These are phyloP conservation scores for Chaetomiaceae sp. DNA, from an alignment of 2,329 filamentous ascomycete species.

Conservation along the genomic window DNA sequence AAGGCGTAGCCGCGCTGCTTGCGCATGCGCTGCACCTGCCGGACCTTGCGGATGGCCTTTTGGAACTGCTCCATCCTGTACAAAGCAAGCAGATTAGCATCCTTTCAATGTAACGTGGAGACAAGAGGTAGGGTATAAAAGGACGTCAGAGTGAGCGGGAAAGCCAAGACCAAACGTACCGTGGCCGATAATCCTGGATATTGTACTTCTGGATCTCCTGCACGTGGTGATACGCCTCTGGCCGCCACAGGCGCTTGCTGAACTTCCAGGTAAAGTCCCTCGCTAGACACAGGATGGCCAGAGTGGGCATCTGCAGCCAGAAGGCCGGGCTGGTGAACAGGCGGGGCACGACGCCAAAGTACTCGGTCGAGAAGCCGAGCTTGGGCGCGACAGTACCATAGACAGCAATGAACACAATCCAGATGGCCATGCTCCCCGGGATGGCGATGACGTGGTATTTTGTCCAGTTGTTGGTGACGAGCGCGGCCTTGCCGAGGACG, in stretches of 20 bases:
- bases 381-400: constrained; percentile 84
- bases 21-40: constrained; percentile 97
- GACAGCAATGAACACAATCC: constrained; percentile 82
- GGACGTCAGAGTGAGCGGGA: too few species aligned
- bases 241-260: constrained; percentile 91
- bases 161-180: too few species aligned
- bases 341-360: constrained; percentile 73
- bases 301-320: constrained; percentile 79
- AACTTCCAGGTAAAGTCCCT: constrained; percentile 98
- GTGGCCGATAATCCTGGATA: constrained; percentile 94
- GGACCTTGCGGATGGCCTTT: constrained; percentile 96
- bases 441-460: constrained; percentile 97
- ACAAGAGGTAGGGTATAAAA: neutral
- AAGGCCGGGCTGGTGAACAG: constrained; percentile 79
- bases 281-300: constrained; percentile 75
- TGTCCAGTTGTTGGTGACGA: constrained; percentile 97
- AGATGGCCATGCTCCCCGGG: constrained; percentile 84
- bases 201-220: constrained; percentile 99
- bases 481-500: constrained; percentile 86
- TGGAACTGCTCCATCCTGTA: constrained; percentile 97
- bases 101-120: constrained; percentile 11
- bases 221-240: constrained; percentile 94
- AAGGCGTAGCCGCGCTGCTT: constrained; percentile 99
- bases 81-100: neutral
- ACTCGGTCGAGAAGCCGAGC: constrained; percentile 74